These are phyloP conservation scores for Bodo saltans DNA, from an alignment of 78 protist species.

Conservation along the genomic window DNA sequence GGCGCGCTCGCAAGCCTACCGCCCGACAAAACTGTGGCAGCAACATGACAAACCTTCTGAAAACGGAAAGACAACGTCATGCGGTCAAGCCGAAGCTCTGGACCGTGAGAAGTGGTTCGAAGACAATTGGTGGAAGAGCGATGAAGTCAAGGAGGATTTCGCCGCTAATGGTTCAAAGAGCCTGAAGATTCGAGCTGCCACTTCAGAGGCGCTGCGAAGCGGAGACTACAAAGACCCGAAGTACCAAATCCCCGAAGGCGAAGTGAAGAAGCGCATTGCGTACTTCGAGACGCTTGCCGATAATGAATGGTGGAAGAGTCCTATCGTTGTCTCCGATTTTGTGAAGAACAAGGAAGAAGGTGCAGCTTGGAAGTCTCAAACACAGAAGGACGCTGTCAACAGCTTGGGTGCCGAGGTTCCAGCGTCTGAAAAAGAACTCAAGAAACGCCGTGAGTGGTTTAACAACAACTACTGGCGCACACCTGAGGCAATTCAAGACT, in stretches of 20 bases:
- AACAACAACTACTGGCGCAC: slow-evolving; percentile 26
- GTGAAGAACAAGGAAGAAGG: slow-evolving; percentile 7
- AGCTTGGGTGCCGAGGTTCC: not conserved
- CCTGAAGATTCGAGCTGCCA: not conserved
- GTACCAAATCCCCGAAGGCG: not conserved
- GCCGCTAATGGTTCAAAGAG: not conserved
- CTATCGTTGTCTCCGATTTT: not conserved
- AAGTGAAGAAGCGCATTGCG: slow-evolving; percentile 2
- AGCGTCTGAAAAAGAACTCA: not conserved
- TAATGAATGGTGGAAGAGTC: slow-evolving; percentile 28
- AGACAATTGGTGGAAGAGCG: not conserved
- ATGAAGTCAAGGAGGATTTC: not conserved
- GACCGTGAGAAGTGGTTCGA: slow-evolving; percentile 23
- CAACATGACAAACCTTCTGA: not conserved
- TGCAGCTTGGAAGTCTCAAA: not conserved
- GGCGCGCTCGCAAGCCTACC: not conserved
- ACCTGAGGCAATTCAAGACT: slow-evolving; percentile 8
- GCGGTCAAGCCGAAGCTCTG: not conserved
- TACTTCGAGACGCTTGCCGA: slow-evolving; percentile 10
- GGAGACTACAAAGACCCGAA: not conserved
- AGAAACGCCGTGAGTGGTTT: not conserved
- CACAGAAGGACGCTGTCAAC: not conserved
- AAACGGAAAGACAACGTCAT: not conserved
- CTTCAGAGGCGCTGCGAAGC: not conserved
- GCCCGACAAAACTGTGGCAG: not conserved